Conservation (phyloP, 1,139 yeast species). For the Sporopachydermia cereana region DNA sequence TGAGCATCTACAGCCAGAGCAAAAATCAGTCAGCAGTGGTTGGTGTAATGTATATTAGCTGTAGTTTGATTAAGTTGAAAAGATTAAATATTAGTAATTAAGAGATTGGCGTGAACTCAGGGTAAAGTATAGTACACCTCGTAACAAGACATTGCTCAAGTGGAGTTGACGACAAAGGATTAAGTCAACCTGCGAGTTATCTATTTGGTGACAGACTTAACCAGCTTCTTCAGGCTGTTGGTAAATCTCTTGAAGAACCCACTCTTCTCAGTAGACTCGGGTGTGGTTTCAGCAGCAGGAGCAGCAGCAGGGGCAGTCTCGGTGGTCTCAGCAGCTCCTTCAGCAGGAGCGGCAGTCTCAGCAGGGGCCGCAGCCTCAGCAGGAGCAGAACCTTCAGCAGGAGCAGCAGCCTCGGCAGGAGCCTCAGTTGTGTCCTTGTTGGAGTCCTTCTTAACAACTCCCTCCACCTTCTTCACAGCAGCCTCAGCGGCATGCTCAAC, state of each 20-base stretch:
- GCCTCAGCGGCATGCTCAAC: slow-evolving; percentile 13
- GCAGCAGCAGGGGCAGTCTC: slow-evolving; percentile 11
- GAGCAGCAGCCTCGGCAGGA: slow-evolving; percentile 16
- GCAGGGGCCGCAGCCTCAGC: slow-evolving; percentile 12
- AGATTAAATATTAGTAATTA: too few relatives aligned
- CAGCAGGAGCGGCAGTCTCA: slow-evolving; percentile 11
- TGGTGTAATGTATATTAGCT: too few relatives aligned
- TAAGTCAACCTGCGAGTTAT: slow-evolving; percentile 10
- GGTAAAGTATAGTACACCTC: background rate
- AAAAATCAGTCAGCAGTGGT: too few relatives aligned
- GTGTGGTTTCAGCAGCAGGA: slow-evolving; percentile 7
- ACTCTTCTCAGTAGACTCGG: slow-evolving; percentile 29
- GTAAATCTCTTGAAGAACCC: slow-evolving; percentile 39
- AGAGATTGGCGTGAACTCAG: background rate
- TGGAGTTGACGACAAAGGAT: too few relatives aligned
- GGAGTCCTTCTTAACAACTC: slow-evolving; percentile 11
- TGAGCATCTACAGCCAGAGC: too few relatives aligned
- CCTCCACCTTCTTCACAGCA: slow-evolving; percentile 12
- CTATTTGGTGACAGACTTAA: slow-evolving; percentile 27
- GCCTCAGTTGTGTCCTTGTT: slow-evolving; percentile 12
- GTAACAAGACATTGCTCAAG: background rate
- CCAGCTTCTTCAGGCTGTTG: slow-evolving; percentile 36
- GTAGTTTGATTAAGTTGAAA: too few relatives aligned
- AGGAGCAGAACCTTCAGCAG: slow-evolving; percentile 14
- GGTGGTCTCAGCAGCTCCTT: slow-evolving; percentile 12